Evolutionary conservation across 2,329 filamentous ascomycete species (phyloP).

Genomic region (Dothistroma septosporum): DNA sequence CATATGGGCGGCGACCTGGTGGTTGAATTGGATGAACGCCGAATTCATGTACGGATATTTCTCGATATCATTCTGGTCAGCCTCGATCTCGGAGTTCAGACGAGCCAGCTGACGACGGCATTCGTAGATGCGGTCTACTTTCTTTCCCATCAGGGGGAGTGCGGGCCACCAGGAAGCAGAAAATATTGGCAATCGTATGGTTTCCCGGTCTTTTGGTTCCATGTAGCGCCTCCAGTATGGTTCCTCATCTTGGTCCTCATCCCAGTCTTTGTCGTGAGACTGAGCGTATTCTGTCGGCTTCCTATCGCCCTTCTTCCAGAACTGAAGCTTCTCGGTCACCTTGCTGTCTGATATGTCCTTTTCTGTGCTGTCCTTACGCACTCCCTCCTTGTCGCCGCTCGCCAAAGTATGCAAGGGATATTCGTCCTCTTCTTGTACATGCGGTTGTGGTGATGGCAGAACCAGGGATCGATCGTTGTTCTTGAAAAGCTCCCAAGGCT

Average conservation of each 20-base stretch:
- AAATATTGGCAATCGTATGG: slow-evolving; percentile 68
- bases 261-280: slow-evolving; percentile 60
- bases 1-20: slow-evolving; percentile 97
- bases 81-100: slow-evolving; percentile 85
- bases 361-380: background rate
- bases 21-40: slow-evolving; percentile 97
- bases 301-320: slow-evolving; percentile 30
- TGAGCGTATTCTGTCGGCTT: slow-evolving; percentile 52
- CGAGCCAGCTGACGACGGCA: slow-evolving; percentile 81
- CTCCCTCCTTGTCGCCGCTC: slow-evolving; percentile 7
- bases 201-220: slow-evolving; percentile 75
- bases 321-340: slow-evolving; percentile 29
- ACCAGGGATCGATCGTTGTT: slow-evolving; percentile 32
- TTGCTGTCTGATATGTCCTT: slow-evolving; percentile 24
- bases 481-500: slow-evolving; percentile 34
- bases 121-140: slow-evolving; percentile 92
- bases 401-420: slow-evolving; percentile 22
- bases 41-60: slow-evolving; percentile 90
- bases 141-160: slow-evolving; percentile 75
- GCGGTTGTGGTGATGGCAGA: slow-evolving; percentile 45
- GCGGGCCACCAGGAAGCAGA: slow-evolving; percentile 66
- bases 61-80: slow-evolving; percentile 80
- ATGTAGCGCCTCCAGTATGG: slow-evolving; percentile 76
- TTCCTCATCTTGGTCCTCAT: slow-evolving; percentile 59
- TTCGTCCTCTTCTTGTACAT: slow-evolving; percentile 34